Percentiles rank a stretch among this genome's conserved stretches.
Conservation (phyloP, 352 stramenopile genomes). For the Blastocystis sp. region DNA sequence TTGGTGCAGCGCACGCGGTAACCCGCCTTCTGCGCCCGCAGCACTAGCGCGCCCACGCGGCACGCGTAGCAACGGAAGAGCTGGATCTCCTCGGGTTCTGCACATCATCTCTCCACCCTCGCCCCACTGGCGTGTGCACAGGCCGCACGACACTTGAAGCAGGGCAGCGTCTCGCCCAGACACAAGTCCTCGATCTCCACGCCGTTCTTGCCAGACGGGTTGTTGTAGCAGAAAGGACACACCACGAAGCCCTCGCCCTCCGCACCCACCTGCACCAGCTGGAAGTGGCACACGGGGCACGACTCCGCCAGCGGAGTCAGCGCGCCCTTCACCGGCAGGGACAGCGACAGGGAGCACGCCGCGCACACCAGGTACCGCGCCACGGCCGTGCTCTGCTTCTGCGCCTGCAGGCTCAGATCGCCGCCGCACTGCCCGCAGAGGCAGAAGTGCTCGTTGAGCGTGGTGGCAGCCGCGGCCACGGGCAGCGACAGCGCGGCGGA, state of each 20-base stretch:
- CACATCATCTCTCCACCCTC: slow-evolving; percentile 2
- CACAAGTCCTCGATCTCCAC: slow-evolving; percentile 40
- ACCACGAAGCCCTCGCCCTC: slow-evolving; percentile 44
- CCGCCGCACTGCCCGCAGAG: slow-evolving; percentile 70
- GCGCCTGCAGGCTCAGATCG: slow-evolving; percentile 69
- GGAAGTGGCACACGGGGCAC: slow-evolving; percentile 72
- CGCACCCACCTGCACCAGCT: slow-evolving; percentile 70
- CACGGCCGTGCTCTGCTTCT: slow-evolving; percentile 70
- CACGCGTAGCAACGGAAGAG: slow-evolving; percentile 13
- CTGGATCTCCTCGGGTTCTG: slow-evolving; percentile 7
- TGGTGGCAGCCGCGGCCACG: slow-evolving; percentile 4
- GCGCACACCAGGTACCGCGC: slow-evolving; percentile 73
- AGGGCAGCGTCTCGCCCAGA: slow-evolving; percentile 66
- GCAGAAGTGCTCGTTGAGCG: slow-evolving; percentile 19
- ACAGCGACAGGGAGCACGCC: slow-evolving; percentile 61
- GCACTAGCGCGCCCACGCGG: neutral
- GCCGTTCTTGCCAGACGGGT: slow-evolving; percentile 52
- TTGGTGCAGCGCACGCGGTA: slow-evolving; percentile 5
- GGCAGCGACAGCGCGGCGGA: slow-evolving; percentile 73
- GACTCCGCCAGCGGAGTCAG: slow-evolving; percentile 5
- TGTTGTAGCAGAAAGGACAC: slow-evolving; percentile 72
- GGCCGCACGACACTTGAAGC: slow-evolving; percentile 64
- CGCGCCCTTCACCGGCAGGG: slow-evolving; percentile 69
- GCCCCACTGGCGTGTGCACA: slow-evolving; percentile 67
- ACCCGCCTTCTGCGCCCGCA: neutral